Percentiles rank a stretch among this genome's conserved stretches.
phyloP scores from a whole-genome alignment of 2,329 filamentous ascomycete species.

The Aureobasidium sp. region DNA sequence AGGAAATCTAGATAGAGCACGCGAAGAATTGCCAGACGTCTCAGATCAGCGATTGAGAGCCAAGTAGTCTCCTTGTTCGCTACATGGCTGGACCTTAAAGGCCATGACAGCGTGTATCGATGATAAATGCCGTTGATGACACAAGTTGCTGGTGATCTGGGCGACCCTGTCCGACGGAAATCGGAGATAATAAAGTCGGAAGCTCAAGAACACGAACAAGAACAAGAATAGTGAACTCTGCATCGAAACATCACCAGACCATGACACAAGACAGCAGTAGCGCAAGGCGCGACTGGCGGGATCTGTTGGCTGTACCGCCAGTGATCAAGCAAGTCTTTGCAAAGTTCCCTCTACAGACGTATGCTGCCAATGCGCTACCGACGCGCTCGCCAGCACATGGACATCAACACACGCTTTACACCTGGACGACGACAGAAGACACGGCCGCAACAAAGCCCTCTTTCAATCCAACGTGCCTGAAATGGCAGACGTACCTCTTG shows the following conservation, averaged over 20 bases:
- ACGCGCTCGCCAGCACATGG: conserved; percentile 46
- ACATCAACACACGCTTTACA: conserved; percentile 57
- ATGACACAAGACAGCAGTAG: conserved; percentile 13
- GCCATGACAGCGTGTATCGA: no score
- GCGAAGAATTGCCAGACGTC: no score
- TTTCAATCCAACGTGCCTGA: conserved; percentile 87
- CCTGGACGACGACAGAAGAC: conserved; percentile 65
- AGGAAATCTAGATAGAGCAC: no score
- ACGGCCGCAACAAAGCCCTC: conserved; percentile 59
- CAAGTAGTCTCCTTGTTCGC: no score
- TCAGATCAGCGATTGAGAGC: no score
- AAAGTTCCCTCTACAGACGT: conserved; percentile 69
- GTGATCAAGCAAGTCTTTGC: conserved; percentile 81
- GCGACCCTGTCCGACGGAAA: no score
- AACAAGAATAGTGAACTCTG: no score
- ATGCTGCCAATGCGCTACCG: conserved; percentile 69
- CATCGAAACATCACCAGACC: not conserved
- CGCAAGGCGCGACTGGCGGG: conserved; percentile 19
- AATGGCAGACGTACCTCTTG: conserved; percentile 91
- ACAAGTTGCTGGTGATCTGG: no score
- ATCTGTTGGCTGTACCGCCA: conserved; percentile 54
- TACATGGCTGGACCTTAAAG: no score
- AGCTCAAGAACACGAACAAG: no score
- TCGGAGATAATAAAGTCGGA: no score
- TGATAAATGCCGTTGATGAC: no score